Conservation (phyloP, 768 basidiomycete species). For the Leccinum pellstonianum region DNA sequence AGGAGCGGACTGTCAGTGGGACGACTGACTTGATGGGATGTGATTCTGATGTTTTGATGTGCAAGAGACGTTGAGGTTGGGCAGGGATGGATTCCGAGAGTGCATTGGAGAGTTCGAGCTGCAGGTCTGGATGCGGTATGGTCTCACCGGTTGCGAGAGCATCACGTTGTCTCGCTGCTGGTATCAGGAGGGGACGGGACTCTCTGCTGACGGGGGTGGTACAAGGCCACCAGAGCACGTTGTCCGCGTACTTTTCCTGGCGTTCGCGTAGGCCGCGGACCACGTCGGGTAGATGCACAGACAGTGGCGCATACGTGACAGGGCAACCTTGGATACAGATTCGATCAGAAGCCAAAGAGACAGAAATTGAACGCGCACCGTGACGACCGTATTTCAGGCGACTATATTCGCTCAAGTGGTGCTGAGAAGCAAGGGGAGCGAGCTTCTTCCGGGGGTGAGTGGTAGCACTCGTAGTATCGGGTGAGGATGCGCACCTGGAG, state of each 20-base stretch:
- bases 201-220: background rate
- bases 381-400: slow-evolving; percentile 61
- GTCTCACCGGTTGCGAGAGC: slow-evolving; percentile 20
- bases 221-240: slow-evolving; percentile 52
- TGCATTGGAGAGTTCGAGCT: slow-evolving; percentile 52
- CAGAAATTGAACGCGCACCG: slow-evolving; percentile 18
- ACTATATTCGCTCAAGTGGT: slow-evolving; percentile 71
- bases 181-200: slow-evolving; percentile 17
- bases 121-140: slow-evolving; percentile 33
- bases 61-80: slow-evolving; percentile 6
- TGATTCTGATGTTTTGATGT: slow-evolving; percentile 68
- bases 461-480: background rate
- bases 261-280: slow-evolving; percentile 50
- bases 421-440: slow-evolving; percentile 64
- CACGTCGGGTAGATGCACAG: slow-evolving; percentile 59
- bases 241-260: slow-evolving; percentile 42
- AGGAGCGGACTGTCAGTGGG: background rate
- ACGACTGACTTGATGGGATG: slow-evolving; percentile 81
- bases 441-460: slow-evolving; percentile 36
- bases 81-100: slow-evolving; percentile 44
- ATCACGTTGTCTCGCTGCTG: slow-evolving; percentile 23
- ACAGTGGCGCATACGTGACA: slow-evolving; percentile 58
- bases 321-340: slow-evolving; percentile 47
- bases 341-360: background rate
- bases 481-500: slow-evolving; percentile 17